phyloP scores from a whole-genome alignment of 345 rosid genomes.

The Bruguiera gymnorhiza region DNA sequence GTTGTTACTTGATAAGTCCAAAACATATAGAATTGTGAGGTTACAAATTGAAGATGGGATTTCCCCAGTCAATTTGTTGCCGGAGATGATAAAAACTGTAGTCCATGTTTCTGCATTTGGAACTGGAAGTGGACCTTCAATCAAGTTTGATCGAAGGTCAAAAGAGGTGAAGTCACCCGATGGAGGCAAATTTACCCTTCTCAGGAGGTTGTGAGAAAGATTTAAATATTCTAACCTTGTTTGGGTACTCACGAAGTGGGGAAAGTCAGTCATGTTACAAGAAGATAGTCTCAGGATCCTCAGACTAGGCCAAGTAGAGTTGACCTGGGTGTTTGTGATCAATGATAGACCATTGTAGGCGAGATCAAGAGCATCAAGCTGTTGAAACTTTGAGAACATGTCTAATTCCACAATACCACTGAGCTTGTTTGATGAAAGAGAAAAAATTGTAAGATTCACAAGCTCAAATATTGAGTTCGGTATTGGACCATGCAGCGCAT shows the following conservation, averaged over 20 bases:
- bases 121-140: constrained; percentile 21
- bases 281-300: not conserved
- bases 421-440: constrained; percentile 22
- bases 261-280: constrained; percentile 24
- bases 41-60: constrained; percentile 22
- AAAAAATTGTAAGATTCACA: constrained; percentile 10
- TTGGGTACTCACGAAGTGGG: constrained; percentile 1
- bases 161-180: not conserved
- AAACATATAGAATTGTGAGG: not conserved
- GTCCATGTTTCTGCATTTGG: constrained; percentile 2
- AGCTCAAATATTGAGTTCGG: not conserved
- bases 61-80: constrained; percentile 20
- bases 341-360: constrained; percentile 8
- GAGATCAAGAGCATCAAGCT: constrained; percentile 3
- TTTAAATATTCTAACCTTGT: too few species aligned
- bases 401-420: constrained; percentile 15
- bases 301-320: constrained; percentile 12
- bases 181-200: constrained; percentile 1
- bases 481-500: constrained; percentile 15
- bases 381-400: constrained; percentile 16
- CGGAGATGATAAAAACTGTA: not conserved
- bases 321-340: not conserved
- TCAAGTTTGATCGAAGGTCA: constrained; percentile 18
- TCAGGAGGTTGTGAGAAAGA: constrained; percentile 15
- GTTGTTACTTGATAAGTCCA: constrained; percentile 25